Evolutionary conservation across 176 grass and related monocot genomes (phyloP).

Genomic region (Oropetium thomaeum): DNA sequence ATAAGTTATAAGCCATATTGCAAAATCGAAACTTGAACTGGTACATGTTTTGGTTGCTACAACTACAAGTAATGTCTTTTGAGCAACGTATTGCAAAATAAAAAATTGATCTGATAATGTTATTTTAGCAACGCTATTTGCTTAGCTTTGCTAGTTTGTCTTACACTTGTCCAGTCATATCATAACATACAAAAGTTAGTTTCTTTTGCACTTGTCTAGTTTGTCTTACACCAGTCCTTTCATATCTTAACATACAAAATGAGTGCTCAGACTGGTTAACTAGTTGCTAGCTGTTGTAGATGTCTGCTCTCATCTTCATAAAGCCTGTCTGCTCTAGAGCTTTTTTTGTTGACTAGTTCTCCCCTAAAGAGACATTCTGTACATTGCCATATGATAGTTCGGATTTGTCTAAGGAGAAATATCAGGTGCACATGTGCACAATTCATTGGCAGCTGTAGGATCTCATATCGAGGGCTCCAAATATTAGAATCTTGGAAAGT

Average conservation of each 20-base stretch:
- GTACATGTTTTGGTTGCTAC: not conserved
- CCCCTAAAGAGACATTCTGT: not conserved
- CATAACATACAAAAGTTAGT: no score
- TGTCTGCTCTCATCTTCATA: not conserved
- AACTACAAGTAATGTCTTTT: constrained; percentile 12
- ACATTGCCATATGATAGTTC: not conserved
- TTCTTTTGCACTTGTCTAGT: no score
- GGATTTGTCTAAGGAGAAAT: no score
- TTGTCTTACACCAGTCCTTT: no score
- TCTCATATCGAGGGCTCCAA: no score
- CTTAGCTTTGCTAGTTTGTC: no score
- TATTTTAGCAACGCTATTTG: no score
- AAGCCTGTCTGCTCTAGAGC: not conserved
- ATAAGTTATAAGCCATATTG: not conserved
- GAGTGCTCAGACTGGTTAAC: not conserved
- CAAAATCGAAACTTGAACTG: not conserved
- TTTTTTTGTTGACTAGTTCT: not conserved
- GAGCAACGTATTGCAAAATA: not conserved
- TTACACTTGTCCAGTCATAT: no score
- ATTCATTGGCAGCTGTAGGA: no score
- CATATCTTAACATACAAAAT: not conserved
- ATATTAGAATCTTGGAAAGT: no score
- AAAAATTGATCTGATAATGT: no score
- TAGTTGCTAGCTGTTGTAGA: not conserved
- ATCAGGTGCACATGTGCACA: constrained; percentile 3